Base-by-base conservation (phyloP, 2,329 filamentous ascomycete genomes). In the Colletotrichum sp. region DNA sequence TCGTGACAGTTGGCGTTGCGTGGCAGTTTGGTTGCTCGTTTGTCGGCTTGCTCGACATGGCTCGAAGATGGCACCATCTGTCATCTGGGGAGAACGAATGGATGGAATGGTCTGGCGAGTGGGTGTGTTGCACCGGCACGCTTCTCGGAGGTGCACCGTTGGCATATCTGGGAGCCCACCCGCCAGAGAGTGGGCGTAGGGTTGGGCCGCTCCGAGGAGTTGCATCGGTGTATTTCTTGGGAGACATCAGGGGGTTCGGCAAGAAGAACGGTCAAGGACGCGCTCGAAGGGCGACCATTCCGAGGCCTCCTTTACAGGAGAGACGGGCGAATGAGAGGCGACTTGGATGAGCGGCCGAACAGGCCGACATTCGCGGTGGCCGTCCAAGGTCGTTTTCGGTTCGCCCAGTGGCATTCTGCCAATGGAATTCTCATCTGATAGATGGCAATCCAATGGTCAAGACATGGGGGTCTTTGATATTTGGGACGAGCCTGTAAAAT, bases 401-500 rank as follows among this genome's bases (percentile, higher is more conserved):
- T 52, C 57, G 65, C 34, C 18, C 63, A 13, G 43, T 70, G 36
- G 26, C 48, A 63, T 48, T 34, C 34, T 26, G 57, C 36, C 24
- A 52, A 48, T 63, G 57, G 64, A 63, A 36, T 64, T 64, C 18
- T 34, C 70, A 32, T 69, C 74, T 69, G 71, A 69, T 75, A 52
- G 32, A 74, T 69, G 55, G 30, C 60, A 74, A 74, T 73, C 74
- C 74, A 59, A 67, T 13, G 32, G 43, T 48, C 64, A 55, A 73
- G 70, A 76, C 73, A 73, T 24, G 59, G 64, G 43, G 55, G 60
- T 36, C 28, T 60, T 36, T 68, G 52, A 30, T 52, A 39, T 28
- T 73, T 73, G 14, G 32, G 70, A 68, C 13, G 70, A 67, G 70
- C 73, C 73, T 75, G 70, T 75, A 64, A 48, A 24, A 68, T 48